Percentiles rank a stretch among this genome's conserved stretches.
These are phyloP conservation scores for Ramalina intermedia DNA, from an alignment of 495 filamentous ascomycete species.

Conservation along the genomic window DNA sequence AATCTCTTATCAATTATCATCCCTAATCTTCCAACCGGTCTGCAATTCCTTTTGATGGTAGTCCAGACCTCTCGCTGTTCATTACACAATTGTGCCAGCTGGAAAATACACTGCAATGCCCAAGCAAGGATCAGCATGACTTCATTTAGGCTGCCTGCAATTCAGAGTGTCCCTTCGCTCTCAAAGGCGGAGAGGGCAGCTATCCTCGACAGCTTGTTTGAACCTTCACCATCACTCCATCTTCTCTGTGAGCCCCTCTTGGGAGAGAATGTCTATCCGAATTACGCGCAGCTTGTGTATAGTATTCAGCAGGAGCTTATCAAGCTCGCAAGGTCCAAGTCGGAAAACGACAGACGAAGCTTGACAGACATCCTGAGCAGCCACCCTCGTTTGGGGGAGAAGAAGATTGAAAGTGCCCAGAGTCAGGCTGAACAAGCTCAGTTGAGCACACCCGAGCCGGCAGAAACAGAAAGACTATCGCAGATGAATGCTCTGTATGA, in stretches of 20 bases:
- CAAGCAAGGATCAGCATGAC: not conserved
- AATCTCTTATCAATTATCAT: no score
- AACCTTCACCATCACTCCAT: slow-evolving; percentile 65
- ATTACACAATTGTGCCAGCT: no score
- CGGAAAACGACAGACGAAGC: slow-evolving; percentile 37
- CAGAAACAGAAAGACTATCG: slow-evolving; percentile 43
- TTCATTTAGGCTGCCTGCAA: slow-evolving; percentile 31
- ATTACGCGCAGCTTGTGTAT: slow-evolving; percentile 44
- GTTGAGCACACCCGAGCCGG: slow-evolving; percentile 36
- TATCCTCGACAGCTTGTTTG: slow-evolving; percentile 74
- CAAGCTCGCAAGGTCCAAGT: slow-evolving; percentile 35
- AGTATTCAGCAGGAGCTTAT: slow-evolving; percentile 41
- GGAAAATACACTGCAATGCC: no score
- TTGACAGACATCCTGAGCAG: slow-evolving; percentile 64
- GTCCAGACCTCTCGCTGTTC: no score
- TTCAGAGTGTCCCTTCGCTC: slow-evolving; percentile 36
- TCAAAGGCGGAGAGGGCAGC: slow-evolving; percentile 40
- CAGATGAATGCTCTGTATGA: slow-evolving; percentile 73
- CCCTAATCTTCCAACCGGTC: no score
- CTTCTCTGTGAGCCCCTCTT: slow-evolving; percentile 53
- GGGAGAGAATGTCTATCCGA: slow-evolving; percentile 44
- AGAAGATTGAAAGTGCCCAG: slow-evolving; percentile 61
- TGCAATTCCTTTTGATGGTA: no score
- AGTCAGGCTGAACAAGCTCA: slow-evolving; percentile 69
- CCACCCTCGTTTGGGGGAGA: slow-evolving; percentile 76